A percentile compares a stretch with the other conserved stretches of the same genome.
These are phyloP conservation scores for Glonium stellatum DNA, from an alignment of 495 filamentous ascomycete genomes.

Conservation along the genomic window DNA sequence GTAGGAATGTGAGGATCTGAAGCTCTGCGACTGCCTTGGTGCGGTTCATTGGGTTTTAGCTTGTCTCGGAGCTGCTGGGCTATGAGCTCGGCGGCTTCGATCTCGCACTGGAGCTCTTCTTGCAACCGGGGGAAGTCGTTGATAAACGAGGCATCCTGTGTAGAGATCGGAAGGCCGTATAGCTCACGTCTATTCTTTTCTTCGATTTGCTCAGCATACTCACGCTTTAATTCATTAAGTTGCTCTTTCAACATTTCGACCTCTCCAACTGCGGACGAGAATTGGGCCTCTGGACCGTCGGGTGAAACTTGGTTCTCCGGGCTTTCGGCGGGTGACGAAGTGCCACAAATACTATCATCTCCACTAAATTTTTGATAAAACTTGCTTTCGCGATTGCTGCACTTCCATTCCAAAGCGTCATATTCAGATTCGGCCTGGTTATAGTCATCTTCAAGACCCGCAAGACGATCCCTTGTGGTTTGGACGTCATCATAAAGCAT, in stretches of 20 bases:
- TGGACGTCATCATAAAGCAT: not conserved
- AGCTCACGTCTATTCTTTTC: not conserved
- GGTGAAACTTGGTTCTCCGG: too few species aligned
- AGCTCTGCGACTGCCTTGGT: not conserved
- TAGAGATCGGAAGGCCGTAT: not conserved
- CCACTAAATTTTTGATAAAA: not conserved
- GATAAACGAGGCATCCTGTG: not conserved
- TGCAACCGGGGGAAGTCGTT: not conserved
- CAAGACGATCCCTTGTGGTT: constrained; percentile 1
- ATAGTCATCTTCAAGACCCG: constrained; percentile 6
- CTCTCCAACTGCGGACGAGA: not conserved
- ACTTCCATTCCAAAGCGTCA: constrained; percentile 3
- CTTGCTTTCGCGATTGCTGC: constrained; percentile 4
- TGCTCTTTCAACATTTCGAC: not conserved
- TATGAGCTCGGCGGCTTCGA: too few species aligned
- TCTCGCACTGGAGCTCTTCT: too few species aligned
- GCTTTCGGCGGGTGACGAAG: too few species aligned
- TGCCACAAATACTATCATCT: not conserved
- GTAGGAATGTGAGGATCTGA: not conserved
- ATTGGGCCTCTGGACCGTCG: not conserved
- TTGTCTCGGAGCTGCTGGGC: too few species aligned
- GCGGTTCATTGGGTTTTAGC: too few species aligned
- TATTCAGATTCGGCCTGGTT: constrained; percentile 2
- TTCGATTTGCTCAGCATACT: not conserved
- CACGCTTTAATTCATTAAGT: not conserved